phyloP scores from a whole-genome alignment of 768 basidiomycete genomes.

The Tremella mesenterica region DNA sequence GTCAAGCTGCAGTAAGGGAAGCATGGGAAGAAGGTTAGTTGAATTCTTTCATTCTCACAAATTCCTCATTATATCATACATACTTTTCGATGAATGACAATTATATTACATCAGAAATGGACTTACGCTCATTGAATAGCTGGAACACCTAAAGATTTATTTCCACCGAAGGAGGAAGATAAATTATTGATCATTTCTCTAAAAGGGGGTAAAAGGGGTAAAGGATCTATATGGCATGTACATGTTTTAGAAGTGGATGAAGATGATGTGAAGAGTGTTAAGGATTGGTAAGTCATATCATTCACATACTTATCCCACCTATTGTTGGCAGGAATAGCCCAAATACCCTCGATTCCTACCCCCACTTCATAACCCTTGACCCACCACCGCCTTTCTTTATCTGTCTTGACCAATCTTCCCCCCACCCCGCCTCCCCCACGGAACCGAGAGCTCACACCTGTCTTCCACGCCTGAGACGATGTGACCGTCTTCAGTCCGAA shows the following conservation, averaged over 20 bases:
- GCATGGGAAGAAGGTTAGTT: conserved; percentile 37
- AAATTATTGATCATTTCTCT: conserved; percentile 16
- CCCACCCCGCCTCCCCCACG: no score
- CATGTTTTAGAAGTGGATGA: conserved; percentile 19
- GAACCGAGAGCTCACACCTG: no score
- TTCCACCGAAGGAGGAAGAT: conserved; percentile 14
- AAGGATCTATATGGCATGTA: conserved; percentile 22
- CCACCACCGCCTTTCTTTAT: no score
- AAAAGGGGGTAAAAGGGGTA: conserved; percentile 4
- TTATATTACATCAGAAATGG: not conserved
- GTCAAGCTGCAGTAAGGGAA: conserved; percentile 35
- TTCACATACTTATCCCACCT: not conserved
- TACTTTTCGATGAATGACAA: not conserved
- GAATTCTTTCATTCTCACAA: not conserved
- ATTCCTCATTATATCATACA: no score
- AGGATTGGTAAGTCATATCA: not conserved
- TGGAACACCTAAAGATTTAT: conserved; percentile 21
- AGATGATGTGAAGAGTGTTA: conserved; percentile 12
- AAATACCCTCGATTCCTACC: no score
- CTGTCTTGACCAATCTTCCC: no score
- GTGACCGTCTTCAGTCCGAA: no score
- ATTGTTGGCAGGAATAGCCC: no score
- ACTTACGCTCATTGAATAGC: conserved; percentile 14
- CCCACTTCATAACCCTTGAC: no score
- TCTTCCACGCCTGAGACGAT: no score